Conservation (phyloP, 2,329 filamentous ascomycete genomes). For the Penicillium sp. region DNA sequence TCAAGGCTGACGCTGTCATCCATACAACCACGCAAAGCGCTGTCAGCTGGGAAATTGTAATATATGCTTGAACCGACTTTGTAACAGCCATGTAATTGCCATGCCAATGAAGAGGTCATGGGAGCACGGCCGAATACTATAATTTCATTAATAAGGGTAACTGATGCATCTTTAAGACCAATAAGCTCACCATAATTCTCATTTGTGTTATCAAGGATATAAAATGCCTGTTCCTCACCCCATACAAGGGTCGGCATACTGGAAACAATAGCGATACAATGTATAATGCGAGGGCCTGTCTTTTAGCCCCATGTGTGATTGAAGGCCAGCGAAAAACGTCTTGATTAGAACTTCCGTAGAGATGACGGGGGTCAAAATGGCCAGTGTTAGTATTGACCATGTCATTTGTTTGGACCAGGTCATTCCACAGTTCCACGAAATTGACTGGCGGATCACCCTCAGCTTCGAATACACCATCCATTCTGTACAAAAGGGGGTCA, state of each 20-base stretch:
- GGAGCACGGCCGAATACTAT: constrained; percentile 54
- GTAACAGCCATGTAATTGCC: constrained; percentile 60
- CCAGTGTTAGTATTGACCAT: constrained; percentile 54
- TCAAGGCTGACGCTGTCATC: constrained; percentile 53
- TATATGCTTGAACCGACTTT: constrained; percentile 50
- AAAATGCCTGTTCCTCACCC: constrained; percentile 60
- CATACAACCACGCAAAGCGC: constrained; percentile 48
- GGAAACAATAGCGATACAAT: constrained; percentile 53
- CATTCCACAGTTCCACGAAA: constrained; percentile 50
- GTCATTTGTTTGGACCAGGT: constrained; percentile 53
- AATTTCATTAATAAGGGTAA: background rate
- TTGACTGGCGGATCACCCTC: constrained; percentile 48
- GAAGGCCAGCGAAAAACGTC: constrained; percentile 59
- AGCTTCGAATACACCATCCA: constrained; percentile 49
- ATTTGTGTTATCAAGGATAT: constrained; percentile 57
- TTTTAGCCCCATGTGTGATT: constrained; percentile 50
- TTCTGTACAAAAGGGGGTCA: constrained; percentile 13
- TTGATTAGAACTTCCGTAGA: constrained; percentile 59
- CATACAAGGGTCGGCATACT: constrained; percentile 53
- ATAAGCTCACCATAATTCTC: constrained; percentile 46
- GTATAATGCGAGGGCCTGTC: constrained; percentile 51
- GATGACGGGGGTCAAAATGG: constrained; percentile 55
- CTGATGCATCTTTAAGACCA: background rate
- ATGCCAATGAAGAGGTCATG: constrained; percentile 54
- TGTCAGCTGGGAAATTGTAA: constrained; percentile 50